Evolutionary conservation across 176 grass and related monocot species (phyloP), one percentile per base, ranked within the genome.

Genomic region (Thalia dealbata): DNA sequence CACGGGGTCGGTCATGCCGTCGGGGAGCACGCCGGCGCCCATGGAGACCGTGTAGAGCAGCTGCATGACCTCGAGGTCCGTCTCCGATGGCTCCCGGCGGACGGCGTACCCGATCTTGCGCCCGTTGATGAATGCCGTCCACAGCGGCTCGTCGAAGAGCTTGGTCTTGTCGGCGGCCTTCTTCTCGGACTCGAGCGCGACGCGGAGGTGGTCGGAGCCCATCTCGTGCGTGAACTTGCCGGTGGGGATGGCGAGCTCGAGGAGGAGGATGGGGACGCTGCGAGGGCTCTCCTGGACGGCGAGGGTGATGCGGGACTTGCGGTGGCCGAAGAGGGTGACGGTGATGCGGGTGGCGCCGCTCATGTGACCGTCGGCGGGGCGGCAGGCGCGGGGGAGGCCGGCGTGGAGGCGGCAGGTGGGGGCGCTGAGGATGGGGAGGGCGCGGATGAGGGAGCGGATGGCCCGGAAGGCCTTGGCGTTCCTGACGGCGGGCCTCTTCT

Each of bases 181-280:
- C 84, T 88, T 92, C 76, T 90, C 93, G 70, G 89, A 92, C 84
- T 97, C 89, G 56, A 97, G 75, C 66, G 93, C 89, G 25, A 97
- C 82, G 62, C 89, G 84, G 14, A 92, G 75, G 77, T 90, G 86
- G 84, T 92, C 89, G 21, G 87, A 79, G 65, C 93, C 89, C 93
- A 97, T 90, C 78, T 90, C 89, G 85, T 92, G 93, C 93, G 92
- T 92, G 93, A 96, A 96, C 77, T 88, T 79, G 15, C 87, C 82
- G 9, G 93, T 92, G 45, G 81, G 87, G 69, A 90, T 86, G 42
- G 93, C 89, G 12, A 97, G 85, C 87, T 97, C 93, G 18, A 97
- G 83, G 27, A 97, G 82, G 48, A 97, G 88, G 56, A 92, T 74
- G 14, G 93, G 87, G 77, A 97, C 80, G 81, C 87, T 88, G 13